Conservation (phyloP, 2,329 filamentous ascomycete species). For the Diaporthe vexans region DNA sequence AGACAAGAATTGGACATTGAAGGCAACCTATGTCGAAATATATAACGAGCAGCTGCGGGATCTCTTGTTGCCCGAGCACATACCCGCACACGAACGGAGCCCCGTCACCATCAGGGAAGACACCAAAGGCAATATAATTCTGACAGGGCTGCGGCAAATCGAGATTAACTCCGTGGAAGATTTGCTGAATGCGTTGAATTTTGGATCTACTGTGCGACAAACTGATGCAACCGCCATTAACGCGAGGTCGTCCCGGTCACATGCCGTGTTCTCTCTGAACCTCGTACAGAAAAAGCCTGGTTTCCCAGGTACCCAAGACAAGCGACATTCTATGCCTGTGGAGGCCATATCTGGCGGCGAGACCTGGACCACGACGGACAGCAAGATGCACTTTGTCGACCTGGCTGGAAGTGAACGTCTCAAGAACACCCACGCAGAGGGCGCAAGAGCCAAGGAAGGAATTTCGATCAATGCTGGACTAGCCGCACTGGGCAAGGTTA, state of each 20-base stretch:
- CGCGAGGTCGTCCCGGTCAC: constrained; percentile 95
- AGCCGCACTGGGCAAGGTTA: constrained; percentile 96
- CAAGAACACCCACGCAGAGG: constrained; percentile 97
- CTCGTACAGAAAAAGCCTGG: constrained; percentile 86
- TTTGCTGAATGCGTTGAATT: constrained; percentile 88
- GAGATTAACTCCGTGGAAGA: constrained; percentile 94
- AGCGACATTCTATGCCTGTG: constrained; percentile 87
- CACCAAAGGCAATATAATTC: constrained; percentile 90
- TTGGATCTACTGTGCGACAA: constrained; percentile 93
- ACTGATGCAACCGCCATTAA: constrained; percentile 98
- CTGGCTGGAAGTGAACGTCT: constrained; percentile 95
- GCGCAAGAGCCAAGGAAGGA: constrained; percentile 93
- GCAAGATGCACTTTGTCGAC: constrained; percentile 99
- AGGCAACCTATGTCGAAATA: constrained; percentile 95
- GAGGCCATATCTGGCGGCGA: constrained; percentile 82
- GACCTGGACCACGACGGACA: constrained; percentile 87
- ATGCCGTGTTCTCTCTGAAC: constrained; percentile 97
- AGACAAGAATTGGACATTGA: constrained; percentile 90
- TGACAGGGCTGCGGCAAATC: constrained; percentile 90
- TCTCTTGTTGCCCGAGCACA: constrained; percentile 83
- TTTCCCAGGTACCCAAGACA: constrained; percentile 72
- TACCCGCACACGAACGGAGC: constrained; percentile 77
- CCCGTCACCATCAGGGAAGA: constrained; percentile 95
- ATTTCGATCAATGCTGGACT: constrained; percentile 98
- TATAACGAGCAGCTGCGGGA: constrained; percentile 98